Conservation (phyloP, 2,329 filamentous ascomycete species). For the Claviceps cyperi region DNA sequence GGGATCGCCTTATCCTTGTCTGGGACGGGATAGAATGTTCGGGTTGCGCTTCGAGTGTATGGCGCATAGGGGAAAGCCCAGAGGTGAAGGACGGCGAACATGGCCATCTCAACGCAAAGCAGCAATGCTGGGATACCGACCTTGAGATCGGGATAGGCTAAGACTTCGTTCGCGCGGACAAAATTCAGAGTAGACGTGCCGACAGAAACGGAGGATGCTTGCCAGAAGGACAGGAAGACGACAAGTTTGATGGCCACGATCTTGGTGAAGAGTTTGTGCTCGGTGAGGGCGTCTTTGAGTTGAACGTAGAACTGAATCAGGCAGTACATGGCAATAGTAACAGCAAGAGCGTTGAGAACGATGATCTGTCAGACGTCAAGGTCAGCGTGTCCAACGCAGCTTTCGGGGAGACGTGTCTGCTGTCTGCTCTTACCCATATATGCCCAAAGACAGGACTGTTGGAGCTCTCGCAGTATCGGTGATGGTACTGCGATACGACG, state of each 20-base stretch:
- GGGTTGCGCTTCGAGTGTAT: constrained; percentile 38
- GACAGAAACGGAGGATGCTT: constrained; percentile 39
- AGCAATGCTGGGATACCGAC: constrained; percentile 67
- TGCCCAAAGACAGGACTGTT: constrained; percentile 68
- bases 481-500: constrained; percentile 54
- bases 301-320: constrained; percentile 79
- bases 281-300: constrained; percentile 50
- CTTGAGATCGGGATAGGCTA: constrained; percentile 63
- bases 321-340: constrained; percentile 78
- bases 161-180: constrained; percentile 39
- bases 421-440: constrained; percentile 49
- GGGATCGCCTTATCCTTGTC: constrained; percentile 25
- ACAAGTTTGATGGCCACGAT: constrained; percentile 79
- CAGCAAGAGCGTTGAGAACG: constrained; percentile 54
- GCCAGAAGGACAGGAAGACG: constrained; percentile 87
- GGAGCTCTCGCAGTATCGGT: constrained; percentile 64
- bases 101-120: constrained; percentile 72
- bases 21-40: constrained; percentile 32
- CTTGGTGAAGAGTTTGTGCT: constrained; percentile 64
- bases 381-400: constrained; percentile 5
- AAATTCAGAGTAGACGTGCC: constrained; percentile 46
- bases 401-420: background rate
- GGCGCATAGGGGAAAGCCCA: constrained; percentile 69
- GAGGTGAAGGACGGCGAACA: constrained; percentile 64
- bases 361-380: constrained; percentile 32